A percentile compares a stretch with the other conserved stretches of the same genome.
Conservation (phyloP, 176 grass and related monocot species). For the Musa acuminata region DNA sequence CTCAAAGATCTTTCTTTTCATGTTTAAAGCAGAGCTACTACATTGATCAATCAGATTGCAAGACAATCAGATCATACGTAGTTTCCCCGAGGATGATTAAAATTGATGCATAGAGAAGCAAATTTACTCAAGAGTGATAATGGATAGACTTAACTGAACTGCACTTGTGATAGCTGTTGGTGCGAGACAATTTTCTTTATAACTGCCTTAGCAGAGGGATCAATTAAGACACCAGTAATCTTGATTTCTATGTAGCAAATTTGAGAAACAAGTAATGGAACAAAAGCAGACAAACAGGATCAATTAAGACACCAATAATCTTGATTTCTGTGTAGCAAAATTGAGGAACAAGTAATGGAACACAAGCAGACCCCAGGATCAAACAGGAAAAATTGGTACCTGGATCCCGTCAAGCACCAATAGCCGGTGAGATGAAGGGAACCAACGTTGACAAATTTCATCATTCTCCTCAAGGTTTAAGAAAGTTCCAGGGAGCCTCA, state of each 20-base stretch:
- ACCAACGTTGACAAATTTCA: conserved; percentile 25
- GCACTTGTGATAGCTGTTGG: no score
- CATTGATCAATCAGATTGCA: no score
- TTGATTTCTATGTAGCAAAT: background rate
- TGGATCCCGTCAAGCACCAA: conserved; percentile 94
- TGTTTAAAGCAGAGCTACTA: no score
- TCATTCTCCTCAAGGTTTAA: conserved; percentile 28
- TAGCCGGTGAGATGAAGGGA: conserved; percentile 46
- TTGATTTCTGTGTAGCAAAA: background rate
- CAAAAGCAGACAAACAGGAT: background rate
- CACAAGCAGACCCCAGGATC: background rate
- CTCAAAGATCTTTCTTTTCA: no score
- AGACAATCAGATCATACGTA: background rate
- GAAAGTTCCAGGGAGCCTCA: conserved; percentile 62
- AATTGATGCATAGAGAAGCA: no score
- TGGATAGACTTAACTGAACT: no score
- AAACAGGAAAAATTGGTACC: conserved; percentile 26
- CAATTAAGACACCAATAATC: background rate
- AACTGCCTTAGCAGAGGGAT: background rate
- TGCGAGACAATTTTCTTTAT: background rate
- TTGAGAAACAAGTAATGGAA: background rate
- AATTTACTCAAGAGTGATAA: no score
- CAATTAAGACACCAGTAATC: background rate
- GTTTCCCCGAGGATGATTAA: background rate
- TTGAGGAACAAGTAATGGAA: background rate